These are phyloP conservation scores for Alternaria postmessia DNA, from an alignment of 2,329 filamentous ascomycete genomes.

Conservation along the genomic window DNA sequence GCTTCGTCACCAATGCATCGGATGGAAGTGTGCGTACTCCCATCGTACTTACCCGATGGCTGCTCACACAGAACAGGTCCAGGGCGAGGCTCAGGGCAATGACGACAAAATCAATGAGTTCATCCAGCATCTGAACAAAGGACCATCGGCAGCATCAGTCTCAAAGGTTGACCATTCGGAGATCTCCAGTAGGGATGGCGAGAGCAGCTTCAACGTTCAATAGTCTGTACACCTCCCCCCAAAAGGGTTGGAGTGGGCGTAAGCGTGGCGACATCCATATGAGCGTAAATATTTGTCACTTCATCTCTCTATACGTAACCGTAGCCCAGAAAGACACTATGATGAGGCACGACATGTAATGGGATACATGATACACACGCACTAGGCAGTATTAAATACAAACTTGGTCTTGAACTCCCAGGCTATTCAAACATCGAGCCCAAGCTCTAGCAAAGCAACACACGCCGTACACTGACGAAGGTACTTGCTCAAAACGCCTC, in stretches of 20 bases:
- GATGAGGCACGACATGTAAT: neutral
- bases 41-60: neutral
- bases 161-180: slow-evolving; percentile 75
- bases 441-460: neutral
- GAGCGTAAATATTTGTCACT: neutral
- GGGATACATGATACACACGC: neutral
- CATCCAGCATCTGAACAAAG: slow-evolving; percentile 76
- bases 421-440: neutral
- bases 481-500: slow-evolving; percentile 1
- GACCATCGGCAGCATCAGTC: slow-evolving; percentile 76
- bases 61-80: slow-evolving; percentile 66
- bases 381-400: too few species aligned
- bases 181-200: slow-evolving; percentile 70
- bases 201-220: slow-evolving; percentile 65
- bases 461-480: neutral
- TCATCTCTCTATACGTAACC: neutral
- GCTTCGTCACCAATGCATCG: slow-evolving; percentile 56
- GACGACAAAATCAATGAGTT: slow-evolving; percentile 72
- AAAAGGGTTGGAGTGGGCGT: neutral
- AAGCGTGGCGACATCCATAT: neutral
- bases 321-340: neutral
- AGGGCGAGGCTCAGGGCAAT: slow-evolving; percentile 86
- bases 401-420: neutral
- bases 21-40: slow-evolving; percentile 53
- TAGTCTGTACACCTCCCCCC: slow-evolving; percentile 13